These are phyloP conservation scores for Myxozyma melibiosi DNA, from an alignment of 805 yeast species.

Conservation along the genomic window DNA sequence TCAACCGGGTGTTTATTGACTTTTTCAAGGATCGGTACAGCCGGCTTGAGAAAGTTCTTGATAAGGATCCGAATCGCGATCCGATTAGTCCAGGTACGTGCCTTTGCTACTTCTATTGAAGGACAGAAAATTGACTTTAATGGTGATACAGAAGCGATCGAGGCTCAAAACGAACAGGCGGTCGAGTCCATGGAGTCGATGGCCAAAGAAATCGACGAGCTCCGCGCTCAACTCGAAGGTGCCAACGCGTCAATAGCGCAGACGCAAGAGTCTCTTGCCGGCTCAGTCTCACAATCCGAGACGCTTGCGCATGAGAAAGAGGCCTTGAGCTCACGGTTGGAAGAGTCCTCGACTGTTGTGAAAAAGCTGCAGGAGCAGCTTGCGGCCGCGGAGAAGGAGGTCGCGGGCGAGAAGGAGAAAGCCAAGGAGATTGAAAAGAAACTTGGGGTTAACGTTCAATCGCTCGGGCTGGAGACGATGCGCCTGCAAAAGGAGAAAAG, in stretches of 20 bases:
- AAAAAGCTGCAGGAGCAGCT: slow-evolving; percentile 13
- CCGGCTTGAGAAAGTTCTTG: slow-evolving; percentile 69
- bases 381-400: slow-evolving; percentile 11
- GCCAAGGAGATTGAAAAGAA: slow-evolving; percentile 9
- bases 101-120: slow-evolving; percentile 11
- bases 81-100: slow-evolving; percentile 48
- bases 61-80: slow-evolving; percentile 71
- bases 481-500: slow-evolving; percentile 33
- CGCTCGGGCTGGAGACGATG: slow-evolving; percentile 39
- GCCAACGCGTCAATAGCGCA: slow-evolving; percentile 3
- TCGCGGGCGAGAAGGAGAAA: slow-evolving; percentile 24
- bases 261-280: slow-evolving; percentile 8
- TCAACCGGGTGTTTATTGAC: slow-evolving; percentile 63
- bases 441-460: slow-evolving; percentile 30
- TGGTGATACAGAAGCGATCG: slow-evolving; percentile 20
- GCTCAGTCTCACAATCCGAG: slow-evolving; percentile 5
- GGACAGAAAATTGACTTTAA: neutral
- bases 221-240: slow-evolving; percentile 4
- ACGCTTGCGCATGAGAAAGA: slow-evolving; percentile 5
- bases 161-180: slow-evolving; percentile 29
- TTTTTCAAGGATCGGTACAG: slow-evolving; percentile 69
- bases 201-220: slow-evolving; percentile 17
- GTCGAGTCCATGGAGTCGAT: slow-evolving; percentile 22
- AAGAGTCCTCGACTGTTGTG: slow-evolving; percentile 6
- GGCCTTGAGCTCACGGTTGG: slow-evolving; percentile 1